Conservation (phyloP, 768 basidiomycete species). For the Leccinum uliginosum region DNA sequence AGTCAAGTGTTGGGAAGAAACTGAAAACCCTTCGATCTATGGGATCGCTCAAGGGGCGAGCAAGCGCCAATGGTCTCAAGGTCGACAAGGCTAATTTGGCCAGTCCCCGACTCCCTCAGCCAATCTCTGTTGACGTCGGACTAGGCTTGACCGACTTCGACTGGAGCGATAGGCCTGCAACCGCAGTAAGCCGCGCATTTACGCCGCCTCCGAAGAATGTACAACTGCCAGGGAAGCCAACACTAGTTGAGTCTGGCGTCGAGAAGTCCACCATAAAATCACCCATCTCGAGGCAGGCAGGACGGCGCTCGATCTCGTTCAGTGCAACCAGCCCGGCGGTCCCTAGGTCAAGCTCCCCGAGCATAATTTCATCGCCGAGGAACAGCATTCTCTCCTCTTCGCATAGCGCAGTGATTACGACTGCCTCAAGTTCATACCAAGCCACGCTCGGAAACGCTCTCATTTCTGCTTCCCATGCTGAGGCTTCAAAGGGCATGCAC, state of each 20-base stretch:
- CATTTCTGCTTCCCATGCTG: slow-evolving; percentile 91
- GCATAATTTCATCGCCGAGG: slow-evolving; percentile 49
- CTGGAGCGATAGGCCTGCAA: slow-evolving; percentile 39
- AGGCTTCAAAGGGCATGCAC: slow-evolving; percentile 88
- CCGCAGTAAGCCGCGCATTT: slow-evolving; percentile 9
- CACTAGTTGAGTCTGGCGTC: slow-evolving; percentile 23
- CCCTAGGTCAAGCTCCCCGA: slow-evolving; percentile 40
- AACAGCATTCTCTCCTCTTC: slow-evolving; percentile 38
- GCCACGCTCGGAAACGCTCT: slow-evolving; percentile 84
- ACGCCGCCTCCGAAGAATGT: slow-evolving; percentile 18
- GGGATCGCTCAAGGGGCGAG: slow-evolving; percentile 68
- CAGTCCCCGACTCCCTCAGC: slow-evolving; percentile 51
- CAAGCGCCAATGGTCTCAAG: slow-evolving; percentile 18
- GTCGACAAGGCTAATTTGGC: slow-evolving; percentile 38
- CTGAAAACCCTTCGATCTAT: slow-evolving; percentile 77
- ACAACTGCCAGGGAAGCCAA: slow-evolving; percentile 15
- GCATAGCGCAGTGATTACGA: slow-evolving; percentile 18
- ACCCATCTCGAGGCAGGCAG: slow-evolving; percentile 42
- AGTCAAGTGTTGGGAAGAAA: slow-evolving; percentile 39
- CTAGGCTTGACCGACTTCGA: slow-evolving; percentile 52
- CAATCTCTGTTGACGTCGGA: slow-evolving; percentile 51
- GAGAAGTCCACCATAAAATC: slow-evolving; percentile 35
- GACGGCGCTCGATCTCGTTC: slow-evolving; percentile 75
- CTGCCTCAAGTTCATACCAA: slow-evolving; percentile 38
- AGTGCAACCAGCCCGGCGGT: slow-evolving; percentile 29